phyloP scores from a whole-genome alignment of 352 stramenopile genomes.

The Pythium aquatile region DNA sequence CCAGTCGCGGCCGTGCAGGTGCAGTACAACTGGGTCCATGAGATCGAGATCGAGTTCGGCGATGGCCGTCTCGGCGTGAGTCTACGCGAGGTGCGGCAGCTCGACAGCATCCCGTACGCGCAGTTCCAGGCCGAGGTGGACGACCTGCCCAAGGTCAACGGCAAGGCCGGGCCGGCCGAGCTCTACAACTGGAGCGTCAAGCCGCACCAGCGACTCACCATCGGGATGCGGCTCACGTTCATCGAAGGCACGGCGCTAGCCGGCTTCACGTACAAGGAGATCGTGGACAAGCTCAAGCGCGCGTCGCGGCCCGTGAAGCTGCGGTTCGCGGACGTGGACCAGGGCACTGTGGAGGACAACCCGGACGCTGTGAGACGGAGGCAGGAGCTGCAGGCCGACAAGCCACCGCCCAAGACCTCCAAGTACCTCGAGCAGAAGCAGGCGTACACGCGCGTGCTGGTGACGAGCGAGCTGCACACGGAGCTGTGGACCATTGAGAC shows the following conservation, averaged over 20 bases:
- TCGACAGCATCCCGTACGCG: constrained; percentile 75
- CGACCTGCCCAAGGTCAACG: constrained; percentile 83
- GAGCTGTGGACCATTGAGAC: constrained; percentile 87
- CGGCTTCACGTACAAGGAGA: constrained; percentile 79
- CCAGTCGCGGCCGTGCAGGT: constrained; percentile 27
- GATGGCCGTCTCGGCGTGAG: constrained; percentile 80
- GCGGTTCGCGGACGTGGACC: constrained; percentile 77
- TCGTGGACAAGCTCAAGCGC: constrained; percentile 75
- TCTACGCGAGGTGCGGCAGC: constrained; percentile 70
- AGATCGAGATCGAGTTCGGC: constrained; percentile 87
- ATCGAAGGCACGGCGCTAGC: constrained; percentile 72
- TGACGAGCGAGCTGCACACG: constrained; percentile 78
- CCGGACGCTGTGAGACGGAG: constrained; percentile 31
- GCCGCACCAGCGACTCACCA: constrained; percentile 73
- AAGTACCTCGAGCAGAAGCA: constrained; percentile 79
- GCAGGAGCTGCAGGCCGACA: constrained; percentile 23
- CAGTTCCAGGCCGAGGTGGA: constrained; percentile 89
- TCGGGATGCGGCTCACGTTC: constrained; percentile 81
- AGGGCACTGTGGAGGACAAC: constrained; percentile 75
- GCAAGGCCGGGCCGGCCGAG: constrained; percentile 79
- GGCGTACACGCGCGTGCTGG: constrained; percentile 75
- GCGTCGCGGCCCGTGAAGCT: constrained; percentile 73
- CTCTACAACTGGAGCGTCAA: constrained; percentile 90
- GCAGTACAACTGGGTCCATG: constrained; percentile 76
- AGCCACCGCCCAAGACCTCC: constrained; percentile 34